Evolutionary conservation across 805 yeast genomes (phyloP), one percentile per base, ranked within the genome.

Genomic region (Ogataea pini): DNA sequence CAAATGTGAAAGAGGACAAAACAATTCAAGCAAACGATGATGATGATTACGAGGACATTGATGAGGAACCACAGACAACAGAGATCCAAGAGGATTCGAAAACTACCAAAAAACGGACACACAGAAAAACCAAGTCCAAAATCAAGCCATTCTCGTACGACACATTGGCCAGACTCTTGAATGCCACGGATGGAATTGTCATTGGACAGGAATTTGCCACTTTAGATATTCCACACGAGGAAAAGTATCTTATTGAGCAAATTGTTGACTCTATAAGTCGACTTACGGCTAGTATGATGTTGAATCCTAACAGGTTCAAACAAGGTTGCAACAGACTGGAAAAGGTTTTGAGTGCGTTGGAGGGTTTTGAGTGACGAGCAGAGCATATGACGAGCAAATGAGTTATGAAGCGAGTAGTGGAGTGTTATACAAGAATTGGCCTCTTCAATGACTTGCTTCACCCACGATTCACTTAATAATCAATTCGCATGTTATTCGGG

Each of bases 271-370:
- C 95, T 1, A 72, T 92, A 40, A 84, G 94, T 33, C 76, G 94
- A 58, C 76, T 94, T 49, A 89, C 96, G 2, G 89, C 91, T 45
- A 97, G 90, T 61, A 89, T 94, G 88, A 86, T 90, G 46, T 64
- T 88, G 47, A 96, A 92, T 64, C 89, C 89, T 24, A 80, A 79
- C 24, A 80, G 94, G 59, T 84, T 86, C 49, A 83, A 82, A 13
- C 89, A 89, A 51, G 96, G 97, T 10, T 77, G 89, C 37, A 75
- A 79, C 52, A 73, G 98, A 54, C 71, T 92, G 57, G 86, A 86
- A 56, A 83, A 83, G 57, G 97, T 97, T 0, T 77, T 90, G 48
- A 73, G 86, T 47, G 95, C 91, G 0, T 72, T 92, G 42, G 98
- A 92, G 62, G 98, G 98, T 1, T 92, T 79, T 53, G 67, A 63